Base-by-base conservation (phyloP, 169 alveolate genomes). In the Fabrea salina region DNA sequence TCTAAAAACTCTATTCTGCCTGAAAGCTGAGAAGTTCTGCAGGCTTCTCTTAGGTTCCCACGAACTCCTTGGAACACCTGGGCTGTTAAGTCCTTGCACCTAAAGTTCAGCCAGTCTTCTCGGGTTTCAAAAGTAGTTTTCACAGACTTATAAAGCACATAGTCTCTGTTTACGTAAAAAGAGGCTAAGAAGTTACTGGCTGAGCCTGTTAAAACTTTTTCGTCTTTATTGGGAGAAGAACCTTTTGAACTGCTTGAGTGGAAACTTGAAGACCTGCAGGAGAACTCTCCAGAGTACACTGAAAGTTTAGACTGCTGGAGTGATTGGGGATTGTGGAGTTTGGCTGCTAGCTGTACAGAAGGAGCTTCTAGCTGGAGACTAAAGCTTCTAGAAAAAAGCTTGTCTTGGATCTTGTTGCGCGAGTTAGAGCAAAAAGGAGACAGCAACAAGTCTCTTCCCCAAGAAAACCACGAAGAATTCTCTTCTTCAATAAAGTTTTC, bases 401-500 rank as follows among this genome's bases (percentile, higher is more conserved):
- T 61, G 13, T 61, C 74, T 37, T 16, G 11, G 39, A 32, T 22
- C 7, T 27, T 7, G 13, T 22, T n/a, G 27, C 11, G 33, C 2
- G 32, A 35, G 1, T 8, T 33, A 0, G 74, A 61, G n/a, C 13
- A 27, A 61, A 61, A 61, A 32, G 74, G 74, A 4, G 54, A 35
- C 16, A 61, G 13, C 11, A 61, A 4, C 27, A 61, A n/a, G 25
- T 37, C 50, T 37, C 32, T 61, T 16, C 74, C 74, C 74, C 74
- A 61, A n/a, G 53, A 33, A 1, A 27, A 35, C 74, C 74, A 61
- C 25, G 53, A 27, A 27, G 11, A 8, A n/a, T 16, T 8, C 0
- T 61, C 74, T 1, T 33, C 22, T 37, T n/a, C 25, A n/a, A 35
- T 30, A 32, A 32, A 16, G 13, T 47, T 2, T 37, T 1, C 22